Evolutionary conservation across 192 early-diverging fungal genomes (phyloP), one percentile per base, ranked within the genome.

Genomic region (Coemansia interrupta): DNA sequence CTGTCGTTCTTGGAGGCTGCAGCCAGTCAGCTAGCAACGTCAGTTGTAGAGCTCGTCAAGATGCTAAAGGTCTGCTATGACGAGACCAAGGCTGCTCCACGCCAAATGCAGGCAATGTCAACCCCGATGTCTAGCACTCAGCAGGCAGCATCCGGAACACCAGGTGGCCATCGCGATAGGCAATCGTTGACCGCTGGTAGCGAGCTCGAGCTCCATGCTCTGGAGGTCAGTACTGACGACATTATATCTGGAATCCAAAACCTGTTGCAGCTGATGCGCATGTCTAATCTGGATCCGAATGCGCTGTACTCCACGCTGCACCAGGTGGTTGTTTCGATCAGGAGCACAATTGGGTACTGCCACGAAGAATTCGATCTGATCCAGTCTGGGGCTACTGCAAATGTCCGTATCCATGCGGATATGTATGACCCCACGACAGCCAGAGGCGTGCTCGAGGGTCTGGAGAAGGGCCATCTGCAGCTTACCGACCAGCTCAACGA

Each of bases 1-100:
- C 65, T 90, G 43, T 86, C 83, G 29, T 74, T 89, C n/a, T 63
- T 96, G 42, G 92, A 96, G 72, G 80, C 82, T 8, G 86, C 94
- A 3, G 92, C 90, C 13, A 84, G 86, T 47, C 83, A 89, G 44
- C 64, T 96, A 52, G 91, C 91, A 7, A 85, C 83, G 0, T 82
- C 89, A 0, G 85, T 97, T 28, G 89, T 92, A 7, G 89, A 89
- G 32, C 71, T 97, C 44, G 90, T 92, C 18, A 79, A 79, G 60
- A 55, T 73, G 48, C 63, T 79, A 5, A 73, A 73, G 54, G 76
- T 79, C 22, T 72, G 76, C 61, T 67, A 54, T 43, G 67, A 70
- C 56, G 76, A 79, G 45, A 67, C 51, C 62, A 66, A 69, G 26
- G 76, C 70, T 7, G 66, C 76, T 0, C 70, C 76, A 32, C 76